Percentiles rank a stretch among this genome's conserved stretches.
phyloP scores from a whole-genome alignment of 2,329 filamentous ascomycete genomes.

The Calycina marina region DNA sequence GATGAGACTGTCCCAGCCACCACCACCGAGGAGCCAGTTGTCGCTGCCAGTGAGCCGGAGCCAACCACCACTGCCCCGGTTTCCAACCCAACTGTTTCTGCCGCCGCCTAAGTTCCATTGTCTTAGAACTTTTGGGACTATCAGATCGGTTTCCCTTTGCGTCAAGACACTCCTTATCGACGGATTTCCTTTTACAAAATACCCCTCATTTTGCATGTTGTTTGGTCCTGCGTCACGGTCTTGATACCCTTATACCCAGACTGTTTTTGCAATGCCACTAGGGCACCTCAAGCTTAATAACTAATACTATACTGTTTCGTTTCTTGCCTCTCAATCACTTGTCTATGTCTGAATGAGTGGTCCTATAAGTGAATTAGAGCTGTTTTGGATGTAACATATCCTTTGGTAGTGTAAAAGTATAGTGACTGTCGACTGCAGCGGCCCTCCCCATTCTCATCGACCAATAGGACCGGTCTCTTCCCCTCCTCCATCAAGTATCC shows the following conservation, averaged over 20 bases:
- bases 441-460: constrained; percentile 41
- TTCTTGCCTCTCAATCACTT: too few species aligned
- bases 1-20: too few species aligned
- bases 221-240: constrained; percentile 20
- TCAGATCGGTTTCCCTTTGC: constrained; percentile 6
- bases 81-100: constrained; percentile 20
- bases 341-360: too few species aligned
- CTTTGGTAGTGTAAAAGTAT: too few species aligned
- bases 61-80: constrained; percentile 17
- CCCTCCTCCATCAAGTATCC: constrained; percentile 45
- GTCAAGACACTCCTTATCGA: constrained; percentile 17
- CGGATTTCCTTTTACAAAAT: constrained; percentile 25
- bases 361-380: too few species aligned
- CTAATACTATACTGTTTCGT: constrained; percentile 24
- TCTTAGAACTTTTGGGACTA: not conserved
- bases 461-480: constrained; percentile 38
- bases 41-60: constrained; percentile 12
- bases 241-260: constrained; percentile 27
- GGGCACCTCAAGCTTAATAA: constrained; percentile 23
- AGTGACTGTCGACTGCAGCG: too few species aligned
- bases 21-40: constrained; percentile 19
- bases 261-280: constrained; percentile 25
- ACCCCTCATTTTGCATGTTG: constrained; percentile 24
- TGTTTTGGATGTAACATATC: too few species aligned
- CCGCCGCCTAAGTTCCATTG: constrained; percentile 19